Evolutionary conservation across 352 stramenopile genomes (phyloP).

Genomic region (Globisporangium recalcitrans): DNA sequence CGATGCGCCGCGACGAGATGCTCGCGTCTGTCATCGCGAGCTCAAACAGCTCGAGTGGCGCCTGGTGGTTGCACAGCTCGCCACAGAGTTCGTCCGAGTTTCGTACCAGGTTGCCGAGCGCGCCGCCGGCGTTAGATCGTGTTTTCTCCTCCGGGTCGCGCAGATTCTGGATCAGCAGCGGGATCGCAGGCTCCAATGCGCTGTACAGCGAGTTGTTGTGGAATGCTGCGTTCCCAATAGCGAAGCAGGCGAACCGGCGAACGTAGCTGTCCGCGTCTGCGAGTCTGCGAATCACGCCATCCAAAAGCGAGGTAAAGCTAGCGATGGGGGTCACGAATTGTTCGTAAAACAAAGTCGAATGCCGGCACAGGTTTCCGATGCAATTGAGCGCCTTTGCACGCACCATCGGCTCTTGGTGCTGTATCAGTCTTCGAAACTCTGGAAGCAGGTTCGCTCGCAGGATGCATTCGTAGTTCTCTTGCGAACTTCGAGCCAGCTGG

Average conservation of each 20-base stretch:
- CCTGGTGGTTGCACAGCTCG: slow-evolving; percentile 56
- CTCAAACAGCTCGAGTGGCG: slow-evolving; percentile 67
- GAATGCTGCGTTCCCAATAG: slow-evolving; percentile 93
- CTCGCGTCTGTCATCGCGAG: slow-evolving; percentile 60
- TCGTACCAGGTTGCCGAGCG: slow-evolving; percentile 90
- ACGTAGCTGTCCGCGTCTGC: slow-evolving; percentile 75
- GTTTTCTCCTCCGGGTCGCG: slow-evolving; percentile 85
- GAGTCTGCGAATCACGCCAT: slow-evolving; percentile 53
- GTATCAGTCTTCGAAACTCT: slow-evolving; percentile 55
- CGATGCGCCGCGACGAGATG: slow-evolving; percentile 67
- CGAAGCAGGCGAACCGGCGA: slow-evolving; percentile 91
- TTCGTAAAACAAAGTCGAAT: slow-evolving; percentile 88
- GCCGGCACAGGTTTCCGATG: slow-evolving; percentile 89
- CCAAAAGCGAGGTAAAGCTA: slow-evolving; percentile 33
- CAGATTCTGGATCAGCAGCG: slow-evolving; percentile 65
- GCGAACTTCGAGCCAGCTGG: slow-evolving; percentile 79
- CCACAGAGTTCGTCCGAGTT: slow-evolving; percentile 79
- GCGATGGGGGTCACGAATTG: slow-evolving; percentile 34
- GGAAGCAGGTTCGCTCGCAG: slow-evolving; percentile 37
- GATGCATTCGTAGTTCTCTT: slow-evolving; percentile 73
- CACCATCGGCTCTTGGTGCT: slow-evolving; percentile 67
- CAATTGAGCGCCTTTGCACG: slow-evolving; percentile 88
- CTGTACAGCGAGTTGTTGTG: slow-evolving; percentile 80
- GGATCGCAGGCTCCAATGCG: slow-evolving; percentile 53
- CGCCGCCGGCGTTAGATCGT: slow-evolving; percentile 87